phyloP scores from a whole-genome alignment of 2,329 filamentous ascomycete genomes.

The Colletotrichum aenigma region DNA sequence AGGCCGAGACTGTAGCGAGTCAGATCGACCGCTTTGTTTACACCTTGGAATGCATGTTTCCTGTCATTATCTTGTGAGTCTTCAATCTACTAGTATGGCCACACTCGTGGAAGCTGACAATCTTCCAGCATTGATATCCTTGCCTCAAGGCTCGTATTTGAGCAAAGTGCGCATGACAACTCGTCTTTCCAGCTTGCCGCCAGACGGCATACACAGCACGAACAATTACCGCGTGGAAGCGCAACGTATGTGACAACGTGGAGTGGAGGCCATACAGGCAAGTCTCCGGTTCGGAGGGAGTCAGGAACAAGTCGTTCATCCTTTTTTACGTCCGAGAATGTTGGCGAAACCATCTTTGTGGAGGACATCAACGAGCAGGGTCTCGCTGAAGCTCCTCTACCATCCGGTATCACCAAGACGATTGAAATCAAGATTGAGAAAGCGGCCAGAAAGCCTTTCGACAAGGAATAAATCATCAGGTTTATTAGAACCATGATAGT shows the following conservation, averaged over 20 bases:
- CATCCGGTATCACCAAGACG: not conserved
- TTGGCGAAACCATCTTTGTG: not conserved
- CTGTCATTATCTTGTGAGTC: conserved; percentile 27
- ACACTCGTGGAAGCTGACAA: not conserved
- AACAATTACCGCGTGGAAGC: not conserved
- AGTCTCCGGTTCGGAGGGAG: not conserved
- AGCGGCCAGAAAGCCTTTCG: not conserved
- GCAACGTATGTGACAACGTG: not conserved
- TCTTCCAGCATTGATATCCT: conserved; percentile 27
- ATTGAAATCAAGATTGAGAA: not conserved
- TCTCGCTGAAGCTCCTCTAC: not conserved
- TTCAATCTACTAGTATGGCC: not conserved
- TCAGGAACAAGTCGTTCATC: not conserved
- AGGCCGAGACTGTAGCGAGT: conserved; percentile 36
- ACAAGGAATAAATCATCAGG: not conserved
- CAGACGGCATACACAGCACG: not conserved
- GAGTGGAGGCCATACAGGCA: not conserved
- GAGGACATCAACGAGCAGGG: not conserved
- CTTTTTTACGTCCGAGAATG: not conserved
- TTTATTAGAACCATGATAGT: not conserved
- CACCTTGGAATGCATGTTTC: conserved; percentile 44
- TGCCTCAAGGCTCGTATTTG: conserved; percentile 31
- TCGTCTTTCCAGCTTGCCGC: not conserved
- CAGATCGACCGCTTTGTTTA: conserved; percentile 46
- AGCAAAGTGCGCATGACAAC: not conserved